Base-by-base conservation (phyloP, 805 yeast genomes). In the Kluyveromyces aestuarii region DNA sequence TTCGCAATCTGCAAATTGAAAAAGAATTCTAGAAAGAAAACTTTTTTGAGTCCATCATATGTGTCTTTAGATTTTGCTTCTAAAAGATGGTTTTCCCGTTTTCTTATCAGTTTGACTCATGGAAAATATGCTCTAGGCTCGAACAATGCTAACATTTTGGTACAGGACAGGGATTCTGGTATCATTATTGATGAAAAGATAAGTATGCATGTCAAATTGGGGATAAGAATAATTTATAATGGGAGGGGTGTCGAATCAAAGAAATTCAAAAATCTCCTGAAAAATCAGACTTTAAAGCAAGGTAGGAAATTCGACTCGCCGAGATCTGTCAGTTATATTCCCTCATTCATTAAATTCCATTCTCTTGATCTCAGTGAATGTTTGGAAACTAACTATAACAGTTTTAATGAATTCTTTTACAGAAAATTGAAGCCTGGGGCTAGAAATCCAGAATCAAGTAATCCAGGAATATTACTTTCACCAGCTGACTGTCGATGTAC, bases 91-190 rank as follows among this genome's bases (percentile, higher is more conserved):
- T 87, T 85, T 59, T 75, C 90, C 3, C 88, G 85, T 58, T 77
- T 86, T 2, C 70, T 90, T 49, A 84, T 89, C 45, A 90, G 88
- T 60, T 69, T 93, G 43, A 87, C 93, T 0, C 89, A 87, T 61
- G 99, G 99, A 0, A 84, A 84, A 57, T 84, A 89, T 62, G 80
- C 81, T 44, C 67, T 91, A 37, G 97, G 97, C 2, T 81, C 83
- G 21, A 87, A 91, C 61, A 88, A 95, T 44, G 99, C 97, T 9
- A 91, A 91, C 60, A 91, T 93, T 30, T 71, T 93, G 45, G 97
- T 91, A 2, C 98, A 93, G 64, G 97, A 93, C 63, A 73, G 99
- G 52, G 72, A 76, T 16, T 83, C 96, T 0, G 99, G 99, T 0
- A 76, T 87, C 42, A 80, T 91, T n/a, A 66, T 85, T 60, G 98